Conservation (phyloP, 768 basidiomycete genomes). For the Termitomyces sp. region DNA sequence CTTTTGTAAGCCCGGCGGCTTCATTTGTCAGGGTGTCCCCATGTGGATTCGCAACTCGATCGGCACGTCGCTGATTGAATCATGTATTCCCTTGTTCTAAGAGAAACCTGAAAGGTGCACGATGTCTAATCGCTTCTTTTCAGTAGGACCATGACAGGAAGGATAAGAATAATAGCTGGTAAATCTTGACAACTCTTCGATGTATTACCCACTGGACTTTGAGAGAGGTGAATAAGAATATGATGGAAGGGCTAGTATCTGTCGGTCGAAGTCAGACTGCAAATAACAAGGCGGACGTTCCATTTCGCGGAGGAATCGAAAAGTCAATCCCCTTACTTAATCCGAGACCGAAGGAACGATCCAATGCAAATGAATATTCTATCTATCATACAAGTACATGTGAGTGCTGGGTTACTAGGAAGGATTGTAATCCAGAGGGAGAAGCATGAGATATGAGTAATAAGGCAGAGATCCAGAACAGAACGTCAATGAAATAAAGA, state of each 20-base stretch:
- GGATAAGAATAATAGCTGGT: background rate
- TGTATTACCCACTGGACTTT: background rate
- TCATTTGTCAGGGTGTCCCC: background rate
- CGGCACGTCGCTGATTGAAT: background rate
- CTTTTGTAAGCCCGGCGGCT: background rate
- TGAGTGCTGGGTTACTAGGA: background rate
- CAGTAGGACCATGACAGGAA: background rate
- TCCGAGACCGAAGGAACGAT: background rate
- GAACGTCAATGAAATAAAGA: slow-evolving; percentile 3
- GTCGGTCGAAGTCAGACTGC: no score
- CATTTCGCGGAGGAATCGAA: background rate
- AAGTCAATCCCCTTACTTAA: background rate
- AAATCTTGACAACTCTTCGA: background rate
- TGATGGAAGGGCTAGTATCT: no score
- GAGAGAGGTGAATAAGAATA: background rate
- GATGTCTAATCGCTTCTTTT: background rate
- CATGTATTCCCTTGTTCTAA: background rate
- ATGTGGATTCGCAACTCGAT: background rate
- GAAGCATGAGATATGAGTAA: background rate
- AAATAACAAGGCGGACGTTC: no score
- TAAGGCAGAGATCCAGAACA: background rate
- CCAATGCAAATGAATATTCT: background rate
- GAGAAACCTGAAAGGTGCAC: background rate
- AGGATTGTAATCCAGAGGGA: background rate
- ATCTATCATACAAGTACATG: slow-evolving; percentile 4